phyloP scores from a whole-genome alignment of 768 basidiomycete species.

The Tremella yokohamensis region DNA sequence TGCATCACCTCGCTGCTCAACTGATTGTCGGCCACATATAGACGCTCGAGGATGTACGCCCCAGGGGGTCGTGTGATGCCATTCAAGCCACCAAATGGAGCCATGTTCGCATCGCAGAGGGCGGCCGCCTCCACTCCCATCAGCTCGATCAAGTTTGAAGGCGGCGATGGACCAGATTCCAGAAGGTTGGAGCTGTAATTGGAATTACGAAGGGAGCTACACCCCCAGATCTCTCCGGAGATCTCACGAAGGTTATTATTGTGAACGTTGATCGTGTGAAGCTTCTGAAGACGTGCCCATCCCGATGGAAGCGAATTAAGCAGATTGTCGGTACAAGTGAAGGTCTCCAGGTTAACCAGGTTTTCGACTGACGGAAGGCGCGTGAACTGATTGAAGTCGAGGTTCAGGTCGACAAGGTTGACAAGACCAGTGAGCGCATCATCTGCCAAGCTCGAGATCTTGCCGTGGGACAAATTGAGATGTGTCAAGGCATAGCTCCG shows the following conservation, averaged over 20 bases:
- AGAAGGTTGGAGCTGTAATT: slow-evolving; percentile 88
- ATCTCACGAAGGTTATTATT: slow-evolving; percentile 81
- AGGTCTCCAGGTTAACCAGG: slow-evolving; percentile 63
- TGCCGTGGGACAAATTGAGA: slow-evolving; percentile 81
- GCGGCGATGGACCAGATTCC: slow-evolving; percentile 67
- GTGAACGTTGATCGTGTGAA: slow-evolving; percentile 77
- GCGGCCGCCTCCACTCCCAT: slow-evolving; percentile 10
- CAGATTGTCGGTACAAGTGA: slow-evolving; percentile 89
- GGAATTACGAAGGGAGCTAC: slow-evolving; percentile 65
- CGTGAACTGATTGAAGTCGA: slow-evolving; percentile 84
- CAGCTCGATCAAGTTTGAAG: slow-evolving; percentile 43
- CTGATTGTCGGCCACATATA: slow-evolving; percentile 87
- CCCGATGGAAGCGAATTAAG: slow-evolving; percentile 69
- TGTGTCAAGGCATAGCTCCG: slow-evolving; percentile 63
- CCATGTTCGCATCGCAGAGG: neutral
- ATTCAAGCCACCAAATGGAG: slow-evolving; percentile 20
- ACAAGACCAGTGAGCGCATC: slow-evolving; percentile 66
- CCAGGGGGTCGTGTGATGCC: slow-evolving; percentile 54
- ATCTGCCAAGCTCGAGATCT: slow-evolving; percentile 78
- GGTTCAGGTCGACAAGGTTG: slow-evolving; percentile 65
- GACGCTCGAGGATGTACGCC: slow-evolving; percentile 67
- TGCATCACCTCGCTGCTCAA: slow-evolving; percentile 75
- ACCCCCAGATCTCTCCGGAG: slow-evolving; percentile 77
- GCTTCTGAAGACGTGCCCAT: slow-evolving; percentile 70
- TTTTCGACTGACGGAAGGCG: slow-evolving; percentile 74